Evolutionary conservation across 2,329 filamentous ascomycete genomes (phyloP).

Genomic region (Neobulgaria alba): DNA sequence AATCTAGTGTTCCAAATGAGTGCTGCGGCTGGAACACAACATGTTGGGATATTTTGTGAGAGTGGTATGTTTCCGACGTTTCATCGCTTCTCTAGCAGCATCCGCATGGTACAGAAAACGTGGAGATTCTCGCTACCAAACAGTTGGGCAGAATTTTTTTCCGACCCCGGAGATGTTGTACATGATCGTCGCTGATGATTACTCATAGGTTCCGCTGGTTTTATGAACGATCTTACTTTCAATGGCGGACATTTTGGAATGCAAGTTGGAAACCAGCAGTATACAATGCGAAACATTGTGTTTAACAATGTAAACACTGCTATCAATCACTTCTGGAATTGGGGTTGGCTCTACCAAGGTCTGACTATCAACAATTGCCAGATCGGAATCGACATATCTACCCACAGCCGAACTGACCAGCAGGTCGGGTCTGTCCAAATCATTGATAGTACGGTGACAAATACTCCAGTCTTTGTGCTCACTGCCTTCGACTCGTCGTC

Average conservation of each 20-base stretch:
- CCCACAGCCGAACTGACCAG: constrained; percentile 34
- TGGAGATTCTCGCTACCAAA: neutral
- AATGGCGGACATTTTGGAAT: constrained; percentile 52
- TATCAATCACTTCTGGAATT: constrained; percentile 51
- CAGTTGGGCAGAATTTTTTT: constrained; percentile 25
- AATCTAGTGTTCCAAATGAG: constrained; percentile 53
- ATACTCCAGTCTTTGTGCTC: constrained; percentile 41
- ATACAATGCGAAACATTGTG: constrained; percentile 47
- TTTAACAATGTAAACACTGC: constrained; percentile 40
- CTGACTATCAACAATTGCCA: constrained; percentile 44
- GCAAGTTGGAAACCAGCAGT: constrained; percentile 58
- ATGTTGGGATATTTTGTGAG: constrained; percentile 47
- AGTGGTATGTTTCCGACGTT: constrained; percentile 17
- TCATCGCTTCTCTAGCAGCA: constrained; percentile 22
- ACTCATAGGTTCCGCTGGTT: constrained; percentile 42
- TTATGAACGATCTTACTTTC: constrained; percentile 51
- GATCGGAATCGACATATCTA: constrained; percentile 42
- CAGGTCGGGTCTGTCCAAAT: constrained; percentile 48
- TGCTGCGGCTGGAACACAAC: constrained; percentile 35
- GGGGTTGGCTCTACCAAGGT: constrained; percentile 48
- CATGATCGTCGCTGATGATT: neutral
- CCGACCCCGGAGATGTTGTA: neutral
- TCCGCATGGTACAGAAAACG: neutral
- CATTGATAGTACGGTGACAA: constrained; percentile 44
- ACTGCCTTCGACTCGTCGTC: constrained; percentile 39